Evolutionary conservation across 352 stramenopile species (phyloP), one percentile per base, ranked within the genome.

Genomic region (Pythium insidiosum): DNA sequence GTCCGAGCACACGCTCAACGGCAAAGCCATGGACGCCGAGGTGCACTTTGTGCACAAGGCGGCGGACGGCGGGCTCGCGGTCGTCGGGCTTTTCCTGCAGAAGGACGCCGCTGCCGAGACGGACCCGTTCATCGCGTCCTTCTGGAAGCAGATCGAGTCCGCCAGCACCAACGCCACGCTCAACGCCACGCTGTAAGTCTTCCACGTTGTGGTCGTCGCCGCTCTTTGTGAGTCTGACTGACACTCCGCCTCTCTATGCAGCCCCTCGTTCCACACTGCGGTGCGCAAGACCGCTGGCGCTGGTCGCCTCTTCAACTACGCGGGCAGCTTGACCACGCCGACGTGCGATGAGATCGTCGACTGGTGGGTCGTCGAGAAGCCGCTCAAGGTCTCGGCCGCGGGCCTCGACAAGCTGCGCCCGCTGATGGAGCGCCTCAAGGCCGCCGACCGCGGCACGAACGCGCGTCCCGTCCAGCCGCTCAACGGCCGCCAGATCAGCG

Each of bases 361-460:
- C 46, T 87, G 74, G 74, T 87, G 71, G 68, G 62, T 87, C 18
- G 49, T 84, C 33, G 38, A 74, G 43, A 62, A 53, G 19, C 65
- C 70, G 15, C 48, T 85, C 31, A 63, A 53, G 25, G 66, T 85
- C 35, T 75, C 64, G 0, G 21, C 45, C 0, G 15, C 28, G 4
- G 65, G 79, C 45, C 61, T 77, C 7, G 24, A 38, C 11, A 53
- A 58, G 22, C 47, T 84, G 18, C 28, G 25, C 24, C 7, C 20
- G 3, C 43, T 50, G 19, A 22, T 55, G 11, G 25, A 50, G 36
- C 50, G 43, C 12, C 29, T 65, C 15, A n/a, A 53, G 21, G 52
- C 46, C 2, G 39, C 42, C 0, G 52, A 66, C 36, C 20, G 38
- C 20, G 56, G 56, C 19, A 41, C 31, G 22, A 33, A 15, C n/a